phyloP scores from a whole-genome alignment of 257 asterid species.

The Eucommia ulmoides region DNA sequence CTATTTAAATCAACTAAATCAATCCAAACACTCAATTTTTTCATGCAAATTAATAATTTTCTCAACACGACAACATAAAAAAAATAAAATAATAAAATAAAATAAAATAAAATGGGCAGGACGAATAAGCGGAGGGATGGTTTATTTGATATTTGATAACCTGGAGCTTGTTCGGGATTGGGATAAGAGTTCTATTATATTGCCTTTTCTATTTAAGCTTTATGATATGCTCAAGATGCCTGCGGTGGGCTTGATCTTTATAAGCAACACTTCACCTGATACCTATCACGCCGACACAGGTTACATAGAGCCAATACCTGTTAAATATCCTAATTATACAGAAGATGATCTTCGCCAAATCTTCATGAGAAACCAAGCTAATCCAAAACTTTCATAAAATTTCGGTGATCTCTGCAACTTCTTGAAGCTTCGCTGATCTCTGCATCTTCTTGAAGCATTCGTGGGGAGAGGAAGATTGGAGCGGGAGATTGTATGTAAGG shows the following conservation, averaged over 20 bases:
- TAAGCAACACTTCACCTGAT: slow-evolving; percentile 70
- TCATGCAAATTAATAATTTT: too few species aligned
- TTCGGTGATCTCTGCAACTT: too few species aligned
- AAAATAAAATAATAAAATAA: too few species aligned
- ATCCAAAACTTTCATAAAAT: slow-evolving; percentile 55
- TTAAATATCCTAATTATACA: slow-evolving; percentile 65
- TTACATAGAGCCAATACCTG: slow-evolving; percentile 56
- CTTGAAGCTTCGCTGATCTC: too few species aligned
- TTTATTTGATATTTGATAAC: slow-evolving; percentile 76
- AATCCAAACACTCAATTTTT: too few species aligned
- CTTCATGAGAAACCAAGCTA: slow-evolving; percentile 47
- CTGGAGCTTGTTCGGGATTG: slow-evolving; percentile 62
- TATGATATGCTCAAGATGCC: slow-evolving; percentile 61
- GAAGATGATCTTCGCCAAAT: slow-evolving; percentile 76
- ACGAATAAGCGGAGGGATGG: slow-evolving; percentile 50
- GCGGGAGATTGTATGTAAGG: too few species aligned
- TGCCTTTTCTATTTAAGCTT: slow-evolving; percentile 64
- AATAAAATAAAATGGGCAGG: too few species aligned
- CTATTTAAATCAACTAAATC: too few species aligned
- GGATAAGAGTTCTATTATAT: slow-evolving; percentile 48
- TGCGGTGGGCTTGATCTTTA: slow-evolving; percentile 67
- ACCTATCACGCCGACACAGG: slow-evolving; percentile 69
- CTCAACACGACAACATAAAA: too few species aligned
- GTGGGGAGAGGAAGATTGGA: too few species aligned
- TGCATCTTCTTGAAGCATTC: too few species aligned